phyloP scores from a whole-genome alignment of 1,139 yeast species.

The Blastobotrys capitulatus region DNA sequence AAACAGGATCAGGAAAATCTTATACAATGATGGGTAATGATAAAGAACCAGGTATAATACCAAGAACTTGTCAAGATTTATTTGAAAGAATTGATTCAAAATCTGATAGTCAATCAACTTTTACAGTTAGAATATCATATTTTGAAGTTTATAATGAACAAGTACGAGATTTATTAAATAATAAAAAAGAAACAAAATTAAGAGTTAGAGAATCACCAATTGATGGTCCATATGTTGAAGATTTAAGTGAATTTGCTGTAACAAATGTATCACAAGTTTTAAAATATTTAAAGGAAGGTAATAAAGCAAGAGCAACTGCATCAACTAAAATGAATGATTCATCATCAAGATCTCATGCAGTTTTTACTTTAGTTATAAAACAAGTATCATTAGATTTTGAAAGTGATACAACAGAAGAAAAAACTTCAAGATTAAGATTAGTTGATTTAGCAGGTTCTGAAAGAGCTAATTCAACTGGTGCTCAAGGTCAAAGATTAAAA shows the following conservation, averaged over 20 bases:
- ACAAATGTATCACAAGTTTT: conserved; percentile 42
- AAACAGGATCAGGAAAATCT: conserved; percentile 72
- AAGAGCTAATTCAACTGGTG: conserved; percentile 56
- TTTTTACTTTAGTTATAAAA: conserved; percentile 54
- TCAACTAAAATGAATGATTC: conserved; percentile 61
- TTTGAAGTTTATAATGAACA: conserved; percentile 71
- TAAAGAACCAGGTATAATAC: conserved; percentile 53
- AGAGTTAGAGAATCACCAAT: conserved; percentile 56
- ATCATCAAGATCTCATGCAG: conserved; percentile 69
- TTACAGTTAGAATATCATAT: conserved; percentile 55
- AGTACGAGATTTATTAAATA: conserved; percentile 49
- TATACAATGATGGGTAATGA: conserved; percentile 65
- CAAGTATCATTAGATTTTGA: conserved; percentile 47
- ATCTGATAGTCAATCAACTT: conserved; percentile 39
- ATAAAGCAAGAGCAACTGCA: conserved; percentile 55
- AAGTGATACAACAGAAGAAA: conserved; percentile 48
- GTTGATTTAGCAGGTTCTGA: conserved; percentile 86
- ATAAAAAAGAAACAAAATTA: conserved; percentile 30
- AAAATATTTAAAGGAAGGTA: conserved; percentile 43
- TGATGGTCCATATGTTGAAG: conserved; percentile 68
- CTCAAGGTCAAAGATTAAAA: conserved; percentile 57
- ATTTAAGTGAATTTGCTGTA: conserved; percentile 46
- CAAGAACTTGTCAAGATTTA: conserved; percentile 52
- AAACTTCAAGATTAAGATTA: conserved; percentile 57
- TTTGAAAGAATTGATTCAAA: conserved; percentile 42